Evolutionary conservation across 805 yeast genomes (phyloP).

Genomic region (Starmera caribaea): DNA sequence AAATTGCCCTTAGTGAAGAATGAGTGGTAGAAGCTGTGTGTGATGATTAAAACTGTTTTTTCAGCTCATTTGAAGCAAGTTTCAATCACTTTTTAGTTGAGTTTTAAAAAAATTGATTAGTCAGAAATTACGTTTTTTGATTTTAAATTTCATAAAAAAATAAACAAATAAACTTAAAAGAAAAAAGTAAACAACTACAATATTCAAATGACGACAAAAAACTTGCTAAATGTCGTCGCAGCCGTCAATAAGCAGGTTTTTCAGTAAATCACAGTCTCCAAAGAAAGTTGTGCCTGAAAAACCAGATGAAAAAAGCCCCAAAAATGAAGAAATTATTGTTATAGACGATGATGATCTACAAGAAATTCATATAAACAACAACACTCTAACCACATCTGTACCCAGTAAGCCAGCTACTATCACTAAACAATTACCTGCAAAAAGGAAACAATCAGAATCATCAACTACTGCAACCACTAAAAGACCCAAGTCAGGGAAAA

Average conservation of each 20-base stretch:
- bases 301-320: not conserved
- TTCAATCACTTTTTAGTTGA: too few species aligned
- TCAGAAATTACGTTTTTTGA: too few species aligned
- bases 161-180: not conserved
- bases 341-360: constrained; percentile 1
- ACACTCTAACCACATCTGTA: too few species aligned
- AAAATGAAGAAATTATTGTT: constrained; percentile 4
- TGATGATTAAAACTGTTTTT: too few species aligned
- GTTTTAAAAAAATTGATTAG: too few species aligned
- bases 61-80: too few species aligned
- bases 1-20: too few species aligned
- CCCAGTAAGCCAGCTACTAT: not conserved
- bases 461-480: constrained; percentile 4
- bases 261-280: constrained; percentile 8
- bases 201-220: too few species aligned
- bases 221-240: constrained; percentile 6
- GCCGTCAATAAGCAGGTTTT: constrained; percentile 22
- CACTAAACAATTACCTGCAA: not conserved
- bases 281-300: not conserved
- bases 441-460: not conserved
- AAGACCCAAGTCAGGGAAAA: constrained; percentile 6
- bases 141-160: too few species aligned
- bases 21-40: too few species aligned
- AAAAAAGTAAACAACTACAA: not conserved
- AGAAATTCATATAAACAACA: not conserved